A percentile compares a stretch with the other conserved stretches of the same genome.
phyloP scores from a whole-genome alignment of 2,329 filamentous ascomycete species.

The Venturiaceae sp. region DNA sequence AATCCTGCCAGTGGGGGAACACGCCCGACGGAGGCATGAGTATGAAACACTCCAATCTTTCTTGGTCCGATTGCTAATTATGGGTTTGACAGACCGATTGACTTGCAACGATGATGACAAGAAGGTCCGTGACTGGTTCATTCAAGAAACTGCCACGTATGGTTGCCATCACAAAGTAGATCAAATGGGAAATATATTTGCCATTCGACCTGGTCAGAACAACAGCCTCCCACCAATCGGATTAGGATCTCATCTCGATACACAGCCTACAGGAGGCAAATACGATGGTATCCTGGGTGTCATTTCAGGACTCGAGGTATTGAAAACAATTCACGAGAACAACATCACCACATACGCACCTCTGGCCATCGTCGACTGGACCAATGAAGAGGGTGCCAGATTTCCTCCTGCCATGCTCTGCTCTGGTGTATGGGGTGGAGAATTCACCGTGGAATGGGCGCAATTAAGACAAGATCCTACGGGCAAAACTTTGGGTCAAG shows the following conservation, averaged over 20 bases:
- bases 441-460: slow-evolving; percentile 17
- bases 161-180: slow-evolving; percentile 23
- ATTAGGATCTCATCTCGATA: slow-evolving; percentile 15
- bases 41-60: too few species aligned
- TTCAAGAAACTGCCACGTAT: slow-evolving; percentile 16
- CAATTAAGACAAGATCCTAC: slow-evolving; percentile 17
- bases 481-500: slow-evolving; percentile 17
- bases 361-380: slow-evolving; percentile 8
- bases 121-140: slow-evolving; percentile 20
- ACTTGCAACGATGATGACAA: slow-evolving; percentile 17
- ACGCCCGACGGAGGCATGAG: slow-evolving; percentile 9
- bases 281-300: slow-evolving; percentile 18
- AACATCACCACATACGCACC: slow-evolving; percentile 14
- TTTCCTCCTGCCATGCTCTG: slow-evolving; percentile 14
- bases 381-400: slow-evolving; percentile 14
- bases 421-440: slow-evolving; percentile 14
- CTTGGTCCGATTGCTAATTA: too few species aligned
- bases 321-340: slow-evolving; percentile 25
- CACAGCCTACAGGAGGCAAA: slow-evolving; percentile 17
- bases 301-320: slow-evolving; percentile 21
- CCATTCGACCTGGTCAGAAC: slow-evolving; percentile 16
- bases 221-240: slow-evolving; percentile 13
- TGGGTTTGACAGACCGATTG: neutral
- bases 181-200: slow-evolving; percentile 25
- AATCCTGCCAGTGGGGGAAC: slow-evolving; percentile 12